phyloP scores from a whole-genome alignment of 352 stramenopile species.

The Phytopythium sindhum region DNA sequence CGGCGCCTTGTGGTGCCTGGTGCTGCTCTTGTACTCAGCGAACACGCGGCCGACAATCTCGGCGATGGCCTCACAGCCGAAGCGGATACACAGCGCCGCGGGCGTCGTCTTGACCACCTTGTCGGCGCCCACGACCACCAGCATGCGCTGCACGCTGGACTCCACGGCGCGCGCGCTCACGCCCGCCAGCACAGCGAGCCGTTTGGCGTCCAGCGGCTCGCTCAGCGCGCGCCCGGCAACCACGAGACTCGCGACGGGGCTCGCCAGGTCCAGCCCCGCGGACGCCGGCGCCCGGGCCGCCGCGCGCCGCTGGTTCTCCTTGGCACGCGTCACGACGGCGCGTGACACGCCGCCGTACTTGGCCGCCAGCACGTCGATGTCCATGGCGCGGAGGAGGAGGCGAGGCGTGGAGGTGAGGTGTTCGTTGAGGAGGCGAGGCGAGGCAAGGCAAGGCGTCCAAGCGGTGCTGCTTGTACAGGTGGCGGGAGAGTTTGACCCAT shows the following conservation, averaged over 20 bases:
- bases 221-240: slow-evolving; percentile 49
- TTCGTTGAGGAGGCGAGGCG: no score
- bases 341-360: slow-evolving; percentile 56
- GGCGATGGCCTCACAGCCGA: slow-evolving; percentile 61
- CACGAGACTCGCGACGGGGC: slow-evolving; percentile 61
- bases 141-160: slow-evolving; percentile 45
- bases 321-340: slow-evolving; percentile 39
- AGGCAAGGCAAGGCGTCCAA: no score
- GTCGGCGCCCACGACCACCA: slow-evolving; percentile 42
- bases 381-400: no score
- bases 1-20: slow-evolving; percentile 8
- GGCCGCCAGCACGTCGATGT: slow-evolving; percentile 39
- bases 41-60: slow-evolving; percentile 59
- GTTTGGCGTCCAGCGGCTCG: slow-evolving; percentile 42
- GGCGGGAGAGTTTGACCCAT: no score
- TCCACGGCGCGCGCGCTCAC: slow-evolving; percentile 41
- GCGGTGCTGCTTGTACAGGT: no score
- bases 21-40: slow-evolving; percentile 40
- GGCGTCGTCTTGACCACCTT: slow-evolving; percentile 46
- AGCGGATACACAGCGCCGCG: slow-evolving; percentile 64
- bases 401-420: no score
- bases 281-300: slow-evolving; percentile 35
- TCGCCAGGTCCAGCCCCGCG: slow-evolving; percentile 29
- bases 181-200: slow-evolving; percentile 36
- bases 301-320: slow-evolving; percentile 53